phyloP scores from a whole-genome alignment of 2,329 filamentous ascomycete genomes.

The Exophiala sideris region DNA sequence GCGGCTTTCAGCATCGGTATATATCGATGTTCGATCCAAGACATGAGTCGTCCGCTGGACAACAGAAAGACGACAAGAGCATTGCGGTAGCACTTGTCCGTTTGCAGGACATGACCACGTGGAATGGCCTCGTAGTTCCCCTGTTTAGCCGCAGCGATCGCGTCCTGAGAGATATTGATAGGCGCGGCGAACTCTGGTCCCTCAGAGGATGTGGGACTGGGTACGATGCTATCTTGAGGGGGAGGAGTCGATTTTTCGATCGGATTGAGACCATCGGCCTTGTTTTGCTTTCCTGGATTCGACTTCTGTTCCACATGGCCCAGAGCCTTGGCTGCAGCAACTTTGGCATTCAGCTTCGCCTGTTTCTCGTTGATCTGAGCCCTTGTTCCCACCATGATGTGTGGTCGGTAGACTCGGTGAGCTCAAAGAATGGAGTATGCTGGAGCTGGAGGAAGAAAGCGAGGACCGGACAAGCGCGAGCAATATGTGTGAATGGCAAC shows the following conservation, averaged over 20 bases:
- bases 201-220: constrained; percentile 8
- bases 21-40: constrained; percentile 17
- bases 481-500: neutral
- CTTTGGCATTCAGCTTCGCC: too few relatives aligned
- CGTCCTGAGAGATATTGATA: neutral
- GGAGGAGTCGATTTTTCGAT: neutral
- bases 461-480: neutral
- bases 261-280: neutral
- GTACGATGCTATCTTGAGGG: neutral
- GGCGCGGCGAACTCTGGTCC: constrained; percentile 11
- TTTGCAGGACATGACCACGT: neutral
- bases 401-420: neutral
- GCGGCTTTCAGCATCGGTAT: constrained; percentile 7
- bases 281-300: too few relatives aligned
- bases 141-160: constrained; percentile 1
- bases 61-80: constrained; percentile 15
- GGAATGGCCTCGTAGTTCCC: neutral
- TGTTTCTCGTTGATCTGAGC: neutral
- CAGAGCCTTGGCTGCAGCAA: too few relatives aligned
- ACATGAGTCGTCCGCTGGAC: constrained; percentile 14
- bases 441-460: neutral
- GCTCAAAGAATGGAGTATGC: neutral
- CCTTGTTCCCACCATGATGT: neutral
- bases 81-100: constrained; percentile 19
- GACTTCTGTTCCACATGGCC: too few relatives aligned